A percentile compares a stretch with the other conserved stretches of the same genome.
phyloP scores from a whole-genome alignment of 176 grass and related monocot genomes.

The Carex myosuroides region DNA sequence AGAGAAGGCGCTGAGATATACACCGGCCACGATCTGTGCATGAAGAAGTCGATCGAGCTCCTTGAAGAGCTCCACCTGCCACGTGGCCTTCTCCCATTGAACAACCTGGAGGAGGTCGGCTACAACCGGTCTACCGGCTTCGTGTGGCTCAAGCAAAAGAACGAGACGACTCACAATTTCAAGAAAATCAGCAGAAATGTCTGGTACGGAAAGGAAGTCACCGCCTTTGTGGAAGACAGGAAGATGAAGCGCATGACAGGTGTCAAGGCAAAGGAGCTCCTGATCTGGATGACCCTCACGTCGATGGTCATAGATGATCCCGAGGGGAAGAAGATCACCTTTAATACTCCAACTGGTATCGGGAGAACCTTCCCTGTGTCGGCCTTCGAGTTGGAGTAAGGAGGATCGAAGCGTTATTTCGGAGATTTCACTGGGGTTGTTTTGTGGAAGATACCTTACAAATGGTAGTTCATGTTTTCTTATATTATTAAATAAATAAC shows the following conservation, averaged over 20 bases:
- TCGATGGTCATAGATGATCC: conserved; percentile 53
- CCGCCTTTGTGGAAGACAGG: conserved; percentile 59
- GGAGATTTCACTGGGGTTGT: not conserved
- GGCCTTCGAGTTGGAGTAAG: conserved; percentile 53
- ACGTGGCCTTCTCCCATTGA: conserved; percentile 67
- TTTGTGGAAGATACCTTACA: not conserved
- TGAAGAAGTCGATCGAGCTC: conserved; percentile 57
- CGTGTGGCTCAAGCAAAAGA: conserved; percentile 92
- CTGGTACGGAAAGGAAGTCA: conserved; percentile 67
- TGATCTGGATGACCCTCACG: conserved; percentile 61
- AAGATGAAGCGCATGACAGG: conserved; percentile 88
- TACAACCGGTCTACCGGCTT: conserved; percentile 64
- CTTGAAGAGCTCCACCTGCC: conserved; percentile 77
- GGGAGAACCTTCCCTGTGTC: conserved; percentile 61
- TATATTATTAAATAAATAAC: not conserved
- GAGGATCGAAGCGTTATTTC: not conserved
- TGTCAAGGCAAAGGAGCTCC: conserved; percentile 92
- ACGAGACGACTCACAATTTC: conserved; percentile 64
- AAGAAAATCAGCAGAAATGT: conserved; percentile 53
- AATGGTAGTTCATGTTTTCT: not conserved
- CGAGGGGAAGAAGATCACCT: conserved; percentile 41
- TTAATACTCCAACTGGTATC: conserved; percentile 51
- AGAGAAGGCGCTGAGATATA: conserved; percentile 49
- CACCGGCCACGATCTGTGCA: conserved; percentile 70
- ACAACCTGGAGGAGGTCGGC: conserved; percentile 72